Evolutionary conservation across 1,139 yeast genomes (phyloP).

Genomic region (Kodamaea fungicola): DNA sequence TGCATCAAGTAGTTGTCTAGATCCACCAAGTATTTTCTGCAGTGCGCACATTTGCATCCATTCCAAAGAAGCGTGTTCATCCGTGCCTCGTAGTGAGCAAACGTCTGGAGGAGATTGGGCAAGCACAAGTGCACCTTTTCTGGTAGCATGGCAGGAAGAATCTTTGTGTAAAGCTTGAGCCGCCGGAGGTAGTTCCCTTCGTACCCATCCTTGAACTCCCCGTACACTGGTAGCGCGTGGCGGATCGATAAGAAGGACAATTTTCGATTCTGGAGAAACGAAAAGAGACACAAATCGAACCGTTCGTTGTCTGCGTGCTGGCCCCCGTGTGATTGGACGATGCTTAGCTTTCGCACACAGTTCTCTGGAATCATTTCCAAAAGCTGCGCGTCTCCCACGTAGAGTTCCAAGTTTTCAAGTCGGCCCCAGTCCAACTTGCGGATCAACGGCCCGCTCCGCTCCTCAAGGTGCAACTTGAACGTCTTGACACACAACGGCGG

Average conservation of each 20-base stretch:
- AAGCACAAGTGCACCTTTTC: conserved; percentile 40
- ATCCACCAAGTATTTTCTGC: conserved; percentile 43
- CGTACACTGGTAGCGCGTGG: conserved; percentile 39
- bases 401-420: conserved; percentile 22
- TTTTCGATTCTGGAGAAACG: conserved; percentile 28
- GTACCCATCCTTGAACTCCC: conserved; percentile 47
- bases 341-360: conserved; percentile 34
- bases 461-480: conserved; percentile 17
- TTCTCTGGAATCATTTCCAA: conserved; percentile 10
- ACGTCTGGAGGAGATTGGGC: conserved; percentile 56
- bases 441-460: conserved; percentile 6
- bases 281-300: conserved; percentile 51
- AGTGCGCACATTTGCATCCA: conserved; percentile 64
- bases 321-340: conserved; percentile 41
- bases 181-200: conserved; percentile 71
- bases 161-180: conserved; percentile 43
- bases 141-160: conserved; percentile 42
- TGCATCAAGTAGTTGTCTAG: conserved; percentile 59
- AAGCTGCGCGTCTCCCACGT: conserved; percentile 1
- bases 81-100: conserved; percentile 66
- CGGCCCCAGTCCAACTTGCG: conserved; percentile 15
- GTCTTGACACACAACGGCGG: conserved; percentile 10
- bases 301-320: conserved; percentile 49
- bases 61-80: conserved; percentile 72
- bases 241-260: conserved; percentile 41